These are phyloP conservation scores for Pseudohyphozyma bogoriensis DNA, from an alignment of 768 basidiomycete species.

Conservation along the genomic window DNA sequence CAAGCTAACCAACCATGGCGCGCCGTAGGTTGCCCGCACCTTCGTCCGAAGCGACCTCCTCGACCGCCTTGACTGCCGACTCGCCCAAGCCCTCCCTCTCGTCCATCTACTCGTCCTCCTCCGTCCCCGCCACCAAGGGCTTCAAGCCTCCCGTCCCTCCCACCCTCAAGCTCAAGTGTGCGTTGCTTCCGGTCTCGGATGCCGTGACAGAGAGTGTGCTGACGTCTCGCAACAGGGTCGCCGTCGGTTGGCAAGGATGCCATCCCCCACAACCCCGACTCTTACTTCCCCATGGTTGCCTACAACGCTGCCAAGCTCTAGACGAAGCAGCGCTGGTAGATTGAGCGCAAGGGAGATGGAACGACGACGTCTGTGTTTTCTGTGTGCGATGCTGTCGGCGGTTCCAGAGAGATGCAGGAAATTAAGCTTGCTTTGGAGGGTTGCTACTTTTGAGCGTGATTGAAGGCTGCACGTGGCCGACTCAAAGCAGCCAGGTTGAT, in stretches of 20 bases:
- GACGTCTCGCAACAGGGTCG: not conserved
- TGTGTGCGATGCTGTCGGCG: too few relatives aligned
- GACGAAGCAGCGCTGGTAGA: too few relatives aligned
- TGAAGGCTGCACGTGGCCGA: too few relatives aligned
- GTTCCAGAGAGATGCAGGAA: too few relatives aligned
- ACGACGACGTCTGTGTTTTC: too few relatives aligned
- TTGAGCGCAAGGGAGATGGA: too few relatives aligned
- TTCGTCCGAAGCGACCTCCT: conserved; percentile 1
- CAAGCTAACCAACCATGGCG: too few relatives aligned
- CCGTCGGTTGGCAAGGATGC: conserved; percentile 10
- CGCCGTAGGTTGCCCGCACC: conserved; percentile 15
- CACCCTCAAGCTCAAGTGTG: conserved; percentile 13
- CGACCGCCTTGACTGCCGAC: conserved; percentile 27
- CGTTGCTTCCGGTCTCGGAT: not conserved
- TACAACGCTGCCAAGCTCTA: too few relatives aligned
- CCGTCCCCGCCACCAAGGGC: not conserved
- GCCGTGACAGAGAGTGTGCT: not conserved
- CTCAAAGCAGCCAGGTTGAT: too few relatives aligned
- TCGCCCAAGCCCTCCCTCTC: conserved; percentile 23
- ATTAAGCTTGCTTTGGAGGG: too few relatives aligned
- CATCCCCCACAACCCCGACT: conserved; percentile 15
- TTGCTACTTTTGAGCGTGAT: too few relatives aligned
- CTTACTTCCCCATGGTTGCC: conserved; percentile 22
- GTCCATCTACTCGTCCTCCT: conserved; percentile 13
- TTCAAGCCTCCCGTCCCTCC: conserved; percentile 27